phyloP scores from a whole-genome alignment of 805 yeast genomes.

The Kregervanrija pseudodelftensis region DNA sequence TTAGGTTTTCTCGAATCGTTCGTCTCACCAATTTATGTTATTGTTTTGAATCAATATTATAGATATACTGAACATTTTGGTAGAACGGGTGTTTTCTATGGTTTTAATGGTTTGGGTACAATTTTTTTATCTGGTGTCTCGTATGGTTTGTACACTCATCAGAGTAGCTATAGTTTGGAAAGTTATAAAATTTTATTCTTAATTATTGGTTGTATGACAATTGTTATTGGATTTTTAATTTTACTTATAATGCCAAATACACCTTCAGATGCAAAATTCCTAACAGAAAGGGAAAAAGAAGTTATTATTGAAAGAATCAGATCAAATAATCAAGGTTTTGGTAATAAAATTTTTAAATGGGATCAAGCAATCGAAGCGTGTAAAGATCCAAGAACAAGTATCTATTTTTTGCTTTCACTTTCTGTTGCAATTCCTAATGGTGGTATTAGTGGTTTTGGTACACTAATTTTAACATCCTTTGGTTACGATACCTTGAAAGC shows the following conservation, averaged over 20 bases:
- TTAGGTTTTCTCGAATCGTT: constrained; percentile 29
- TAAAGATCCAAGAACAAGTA: constrained; percentile 35
- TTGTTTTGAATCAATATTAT: constrained; percentile 34
- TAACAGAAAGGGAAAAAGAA: constrained; percentile 29
- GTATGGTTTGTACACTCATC: constrained; percentile 27
- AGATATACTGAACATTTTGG: constrained; percentile 39
- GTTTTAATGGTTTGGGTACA: constrained; percentile 12
- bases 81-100: constrained; percentile 31
- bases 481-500: constrained; percentile 11
- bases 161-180: constrained; percentile 9
- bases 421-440: constrained; percentile 16
- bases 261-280: constrained; percentile 41
- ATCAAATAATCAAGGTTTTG: constrained; percentile 27
- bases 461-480: constrained; percentile 5
- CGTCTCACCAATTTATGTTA: constrained; percentile 14
- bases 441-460: constrained; percentile 8
- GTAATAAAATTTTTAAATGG: constrained; percentile 36
- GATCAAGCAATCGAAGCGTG: constrained; percentile 38
- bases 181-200: constrained; percentile 41
- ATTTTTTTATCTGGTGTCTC: constrained; percentile 8
- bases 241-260: constrained; percentile 41
- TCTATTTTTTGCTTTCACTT: constrained; percentile 27
- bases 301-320: constrained; percentile 35
- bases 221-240: constrained; percentile 27
- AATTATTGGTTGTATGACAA: constrained; percentile 48